Evolutionary conservation across 2,329 filamentous ascomycete genomes (phyloP).

Genomic region (Cercospora sesami): DNA sequence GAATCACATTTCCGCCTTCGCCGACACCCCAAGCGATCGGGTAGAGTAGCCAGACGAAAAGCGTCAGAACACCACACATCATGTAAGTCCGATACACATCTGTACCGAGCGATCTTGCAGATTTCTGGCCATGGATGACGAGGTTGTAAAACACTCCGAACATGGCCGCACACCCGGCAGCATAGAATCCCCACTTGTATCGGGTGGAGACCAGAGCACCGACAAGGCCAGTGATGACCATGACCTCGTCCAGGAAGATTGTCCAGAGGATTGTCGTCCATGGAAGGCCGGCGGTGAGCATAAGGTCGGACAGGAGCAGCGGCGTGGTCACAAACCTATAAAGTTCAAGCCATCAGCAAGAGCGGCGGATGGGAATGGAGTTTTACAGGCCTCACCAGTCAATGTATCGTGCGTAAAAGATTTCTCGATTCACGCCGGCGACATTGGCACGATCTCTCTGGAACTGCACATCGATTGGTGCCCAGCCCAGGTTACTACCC

Average conservation of each 20-base stretch:
- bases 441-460: conserved; percentile 46
- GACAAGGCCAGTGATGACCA: conserved; percentile 63
- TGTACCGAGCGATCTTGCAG: conserved; percentile 54
- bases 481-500: conserved; percentile 62
- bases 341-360: not conserved
- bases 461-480: conserved; percentile 60
- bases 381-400: conserved; percentile 50
- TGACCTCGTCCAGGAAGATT: conserved; percentile 60
- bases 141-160: conserved; percentile 52
- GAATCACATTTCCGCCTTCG: conserved; percentile 63
- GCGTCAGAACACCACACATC: conserved; percentile 54
- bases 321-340: conserved; percentile 57
- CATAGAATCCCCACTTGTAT: conserved; percentile 59
- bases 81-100: conserved; percentile 53
- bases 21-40: conserved; percentile 61
- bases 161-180: conserved; percentile 46
- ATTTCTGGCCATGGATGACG: conserved; percentile 52
- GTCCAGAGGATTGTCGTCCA: conserved; percentile 63
- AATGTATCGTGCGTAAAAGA: conserved; percentile 64
- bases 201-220: conserved; percentile 59
- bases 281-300: conserved; percentile 62
- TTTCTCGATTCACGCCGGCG: conserved; percentile 54
- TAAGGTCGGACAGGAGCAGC: conserved; percentile 58
- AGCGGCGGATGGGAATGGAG: not conserved
- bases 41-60: conserved; percentile 61